Evolutionary conservation across 2,329 filamentous ascomycete species (phyloP), one percentile per base, ranked within the genome.

Genomic region (Leptographium galeiforme): DNA sequence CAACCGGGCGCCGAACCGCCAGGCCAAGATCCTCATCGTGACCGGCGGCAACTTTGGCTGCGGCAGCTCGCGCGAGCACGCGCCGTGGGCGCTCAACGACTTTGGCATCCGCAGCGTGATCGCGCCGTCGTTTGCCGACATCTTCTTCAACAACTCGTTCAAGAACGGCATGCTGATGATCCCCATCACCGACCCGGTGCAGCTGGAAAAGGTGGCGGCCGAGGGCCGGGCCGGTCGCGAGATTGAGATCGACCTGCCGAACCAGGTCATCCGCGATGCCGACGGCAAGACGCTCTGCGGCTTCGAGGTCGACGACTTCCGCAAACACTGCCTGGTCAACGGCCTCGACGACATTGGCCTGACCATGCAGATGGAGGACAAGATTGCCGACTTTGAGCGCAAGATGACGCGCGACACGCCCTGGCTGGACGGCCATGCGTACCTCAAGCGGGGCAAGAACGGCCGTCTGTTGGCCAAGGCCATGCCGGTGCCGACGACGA

Each of bases 91-190:
- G 7, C 79, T 97, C 30, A 82, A 95, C 54, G 93, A 97, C 71
- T 97, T 97, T 62, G 93, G 93, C 61, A 95, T 98, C 72, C 88
- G 85, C 66, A 91, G 85, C 67, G 78, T 97, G 63, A 95, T 97
- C 61, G 93, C 91, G 1, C 88, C 89, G 1, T 90, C 86, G 1
- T 81, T 78, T 55, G 87, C 85, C 55, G 89, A 95, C 65, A 98
- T 98, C 69, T 96, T 96, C 81, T 94, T 91, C 81, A 96, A 95
- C 81, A 98, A 98, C 76, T 93, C 87, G n/a, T 97, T 96, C 80
- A 97, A 98, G 79, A 98, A 98, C 74, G 91, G 91, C 73, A 97
- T 97, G 93, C 75, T 97, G 58, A 90, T 91, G 48, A 81, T 97
- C 57, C 71, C 77, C 55, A 85, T 97, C 64, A 72, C 77, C 36